Conservation (phyloP, 1,284 basidiomycete genomes). For the Apiotrichum laibachii region DNA sequence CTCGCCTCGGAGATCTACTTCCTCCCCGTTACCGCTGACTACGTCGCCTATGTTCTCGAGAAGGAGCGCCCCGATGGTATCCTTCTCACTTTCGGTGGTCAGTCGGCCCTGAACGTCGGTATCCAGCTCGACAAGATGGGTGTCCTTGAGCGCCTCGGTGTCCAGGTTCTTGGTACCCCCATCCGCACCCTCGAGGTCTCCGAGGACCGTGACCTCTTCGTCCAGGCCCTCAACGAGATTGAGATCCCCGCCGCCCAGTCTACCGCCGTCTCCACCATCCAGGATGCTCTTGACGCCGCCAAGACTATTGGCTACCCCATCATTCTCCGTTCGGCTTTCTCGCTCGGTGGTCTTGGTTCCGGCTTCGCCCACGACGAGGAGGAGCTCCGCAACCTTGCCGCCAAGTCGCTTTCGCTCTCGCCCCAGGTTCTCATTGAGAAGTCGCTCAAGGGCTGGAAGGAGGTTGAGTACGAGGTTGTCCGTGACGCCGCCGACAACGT, state of each 20-base stretch:
- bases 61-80: slow-evolving; percentile 98
- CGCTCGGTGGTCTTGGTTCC: slow-evolving; percentile 95
- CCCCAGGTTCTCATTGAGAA: slow-evolving; percentile 98
- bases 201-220: slow-evolving; percentile 96
- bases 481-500: slow-evolving; percentile 92
- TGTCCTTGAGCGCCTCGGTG: slow-evolving; percentile 87
- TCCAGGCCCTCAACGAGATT: slow-evolving; percentile 96
- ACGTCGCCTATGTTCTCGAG: slow-evolving; percentile 97
- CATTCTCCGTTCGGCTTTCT: slow-evolving; percentile 96
- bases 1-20: slow-evolving; percentile 97
- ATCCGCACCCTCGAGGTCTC: slow-evolving; percentile 92
- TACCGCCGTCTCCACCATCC: slow-evolving; percentile 94
- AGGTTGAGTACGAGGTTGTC: slow-evolving; percentile 98
- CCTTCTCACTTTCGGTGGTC: slow-evolving; percentile 95
- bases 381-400: slow-evolving; percentile 90
- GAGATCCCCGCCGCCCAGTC: slow-evolving; percentile 96
- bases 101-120: slow-evolving; percentile 96
- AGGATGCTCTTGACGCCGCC: slow-evolving; percentile 87
- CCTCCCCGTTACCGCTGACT: slow-evolving; percentile 92
- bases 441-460: slow-evolving; percentile 99
- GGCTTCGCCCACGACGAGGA: slow-evolving; percentile 96
- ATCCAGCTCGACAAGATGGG: slow-evolving; percentile 98
- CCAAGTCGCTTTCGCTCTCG: slow-evolving; percentile 83
- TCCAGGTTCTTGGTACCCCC: slow-evolving; percentile 93
- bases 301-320: slow-evolving; percentile 93